Percentiles rank a stretch among this genome's conserved stretches.
Evolutionary conservation across 2,329 filamentous ascomycete species (phyloP).

Genomic region (Hypoxylon rubiginosum): DNA sequence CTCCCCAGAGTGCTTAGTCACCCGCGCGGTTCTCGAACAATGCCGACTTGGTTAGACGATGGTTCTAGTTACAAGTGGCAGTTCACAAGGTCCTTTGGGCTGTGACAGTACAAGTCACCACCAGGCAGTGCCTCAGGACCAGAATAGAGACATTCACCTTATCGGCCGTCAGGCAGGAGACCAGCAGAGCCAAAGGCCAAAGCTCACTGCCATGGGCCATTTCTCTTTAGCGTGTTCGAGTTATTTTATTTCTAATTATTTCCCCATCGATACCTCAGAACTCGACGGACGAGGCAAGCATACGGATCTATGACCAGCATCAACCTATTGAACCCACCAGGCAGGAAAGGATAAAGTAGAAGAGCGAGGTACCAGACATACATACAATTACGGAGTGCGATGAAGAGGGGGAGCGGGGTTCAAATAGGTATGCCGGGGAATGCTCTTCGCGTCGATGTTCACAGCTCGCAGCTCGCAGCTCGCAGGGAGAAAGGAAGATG

Average conservation of each 20-base stretch:
- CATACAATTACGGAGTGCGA: neutral
- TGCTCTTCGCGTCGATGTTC: neutral
- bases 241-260: constrained; percentile 32
- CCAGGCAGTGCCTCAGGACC: neutral
- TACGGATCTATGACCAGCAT: constrained; percentile 34
- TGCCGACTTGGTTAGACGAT: neutral
- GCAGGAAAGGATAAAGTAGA: constrained; percentile 9
- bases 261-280: constrained; percentile 32
- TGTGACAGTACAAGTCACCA: neutral
- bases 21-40: neutral
- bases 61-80: neutral
- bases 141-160: neutral
- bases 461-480: neutral
- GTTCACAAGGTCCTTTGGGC: neutral
- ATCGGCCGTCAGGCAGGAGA: constrained; percentile 11
- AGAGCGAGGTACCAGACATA: neutral
- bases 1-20: constrained; percentile 50
- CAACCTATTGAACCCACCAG: neutral
- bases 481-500: neutral
- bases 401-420: neutral
- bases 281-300: constrained; percentile 34
- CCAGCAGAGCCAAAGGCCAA: constrained; percentile 13
- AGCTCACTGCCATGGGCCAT: constrained; percentile 21
- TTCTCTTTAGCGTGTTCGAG: constrained; percentile 35
- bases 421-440: neutral